Evolutionary conservation across 139 green algal genomes (phyloP).

Genomic region (Micractinium sp.): DNA sequence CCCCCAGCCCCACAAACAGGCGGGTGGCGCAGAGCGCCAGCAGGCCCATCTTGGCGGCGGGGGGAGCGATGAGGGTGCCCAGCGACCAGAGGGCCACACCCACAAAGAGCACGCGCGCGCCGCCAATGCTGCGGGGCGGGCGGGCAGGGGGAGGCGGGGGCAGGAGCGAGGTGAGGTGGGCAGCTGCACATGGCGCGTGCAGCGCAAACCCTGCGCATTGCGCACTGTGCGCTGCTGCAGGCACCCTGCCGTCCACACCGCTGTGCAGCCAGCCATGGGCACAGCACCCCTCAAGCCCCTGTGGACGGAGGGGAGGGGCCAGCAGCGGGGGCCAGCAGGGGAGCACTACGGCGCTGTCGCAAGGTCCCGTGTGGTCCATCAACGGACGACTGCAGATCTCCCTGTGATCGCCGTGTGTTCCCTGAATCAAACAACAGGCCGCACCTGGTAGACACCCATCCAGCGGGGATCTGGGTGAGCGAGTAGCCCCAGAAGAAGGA

Average conservation of each 20-base stretch:
- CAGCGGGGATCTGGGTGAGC: constrained; percentile 92
- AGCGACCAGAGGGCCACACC: constrained; percentile 94
- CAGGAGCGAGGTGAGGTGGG: not conserved
- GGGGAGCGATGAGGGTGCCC: constrained; percentile 88
- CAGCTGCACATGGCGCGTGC: not conserved
- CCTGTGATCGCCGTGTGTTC: too few species aligned
- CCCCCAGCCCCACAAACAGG: constrained; percentile 92
- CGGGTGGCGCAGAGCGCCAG: constrained; percentile 84
- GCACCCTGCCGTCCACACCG: too few species aligned
- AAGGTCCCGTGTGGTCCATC: too few species aligned
- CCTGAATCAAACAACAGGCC: too few species aligned
- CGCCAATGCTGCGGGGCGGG: constrained; percentile 69
- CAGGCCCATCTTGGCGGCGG: constrained; percentile 77
- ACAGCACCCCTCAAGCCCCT: too few species aligned
- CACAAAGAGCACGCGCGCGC: constrained; percentile 82
- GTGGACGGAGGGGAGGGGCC: too few species aligned
- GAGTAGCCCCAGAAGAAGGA: constrained; percentile 99
- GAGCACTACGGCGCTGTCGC: too few species aligned
- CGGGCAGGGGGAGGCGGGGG: not conserved
- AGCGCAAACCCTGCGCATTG: too few species aligned
- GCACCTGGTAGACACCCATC: constrained; percentile 87
- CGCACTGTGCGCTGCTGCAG: too few species aligned
- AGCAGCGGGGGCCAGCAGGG: too few species aligned
- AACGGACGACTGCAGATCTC: too few species aligned
- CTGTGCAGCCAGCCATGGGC: too few species aligned